Evolutionary conservation across 2,329 filamentous ascomycete species (phyloP).

Genomic region (Trichophyton simii): DNA sequence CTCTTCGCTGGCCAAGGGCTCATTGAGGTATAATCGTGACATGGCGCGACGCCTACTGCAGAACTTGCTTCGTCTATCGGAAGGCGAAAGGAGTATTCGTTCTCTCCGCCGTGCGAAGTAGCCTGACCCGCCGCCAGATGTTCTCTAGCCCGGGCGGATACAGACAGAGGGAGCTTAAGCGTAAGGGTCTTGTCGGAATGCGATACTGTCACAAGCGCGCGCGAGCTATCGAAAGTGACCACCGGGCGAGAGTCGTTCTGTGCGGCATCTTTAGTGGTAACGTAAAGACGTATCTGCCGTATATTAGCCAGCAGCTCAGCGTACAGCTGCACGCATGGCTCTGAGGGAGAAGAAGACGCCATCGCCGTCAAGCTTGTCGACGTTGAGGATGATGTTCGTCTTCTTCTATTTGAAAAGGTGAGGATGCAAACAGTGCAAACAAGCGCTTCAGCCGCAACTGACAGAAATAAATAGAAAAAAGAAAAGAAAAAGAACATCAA

Average conservation of each 20-base stretch:
- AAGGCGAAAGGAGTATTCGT: conserved; percentile 43
- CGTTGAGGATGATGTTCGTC: neutral
- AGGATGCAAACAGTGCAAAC: conserved; percentile 8
- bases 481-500: neutral
- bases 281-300: conserved; percentile 46
- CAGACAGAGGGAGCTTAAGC: conserved; percentile 38
- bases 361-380: neutral
- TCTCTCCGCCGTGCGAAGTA: conserved; percentile 15
- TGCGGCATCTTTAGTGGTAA: conserved; percentile 30
- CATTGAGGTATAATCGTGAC: conserved; percentile 20
- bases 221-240: conserved; percentile 25
- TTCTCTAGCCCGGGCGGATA: conserved; percentile 20
- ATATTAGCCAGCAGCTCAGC: conserved; percentile 50
- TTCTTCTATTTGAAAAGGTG: neutral
- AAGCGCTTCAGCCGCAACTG: neutral
- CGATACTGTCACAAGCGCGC: conserved; percentile 25
- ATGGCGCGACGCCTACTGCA: neutral
- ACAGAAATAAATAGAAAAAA: neutral
- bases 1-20: conserved; percentile 29
- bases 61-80: conserved; percentile 33
- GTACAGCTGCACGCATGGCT: conserved; percentile 35
- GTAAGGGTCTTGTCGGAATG: conserved; percentile 22
- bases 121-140: neutral
- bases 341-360: neutral
- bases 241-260: conserved; percentile 9